phyloP scores from a whole-genome alignment of 2,329 filamentous ascomycete genomes.

The Onygenales sp. region DNA sequence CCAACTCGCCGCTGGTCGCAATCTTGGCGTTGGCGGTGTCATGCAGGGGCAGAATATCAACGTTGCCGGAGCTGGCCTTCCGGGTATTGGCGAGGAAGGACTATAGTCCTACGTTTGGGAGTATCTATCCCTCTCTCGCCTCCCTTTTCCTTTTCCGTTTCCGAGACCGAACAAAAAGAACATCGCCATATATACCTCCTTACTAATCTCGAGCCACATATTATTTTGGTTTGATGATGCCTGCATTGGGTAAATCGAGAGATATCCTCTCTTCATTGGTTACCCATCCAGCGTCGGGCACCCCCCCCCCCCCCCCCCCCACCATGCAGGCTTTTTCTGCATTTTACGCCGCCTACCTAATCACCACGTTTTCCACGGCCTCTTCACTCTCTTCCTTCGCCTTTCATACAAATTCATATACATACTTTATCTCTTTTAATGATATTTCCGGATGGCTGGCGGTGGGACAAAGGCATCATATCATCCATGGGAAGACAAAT shows the following conservation, averaged over 20 bases:
- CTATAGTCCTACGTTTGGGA: constrained; percentile 10
- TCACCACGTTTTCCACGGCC: constrained; percentile 9
- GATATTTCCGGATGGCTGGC: background rate
- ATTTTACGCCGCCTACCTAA: constrained; percentile 5
- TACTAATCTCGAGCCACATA: background rate
- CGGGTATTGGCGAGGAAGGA: constrained; percentile 37
- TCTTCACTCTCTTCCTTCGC: constrained; percentile 16
- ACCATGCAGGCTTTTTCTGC: constrained; percentile 1
- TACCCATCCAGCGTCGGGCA: too few relatives aligned
- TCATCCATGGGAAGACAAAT: too few relatives aligned
- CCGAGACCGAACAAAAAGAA: background rate
- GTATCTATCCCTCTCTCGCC: background rate
- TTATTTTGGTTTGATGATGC: background rate
- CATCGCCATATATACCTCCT: too few relatives aligned
- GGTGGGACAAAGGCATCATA: background rate
- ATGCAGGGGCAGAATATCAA: constrained; percentile 40
- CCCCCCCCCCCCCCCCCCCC: too few relatives aligned
- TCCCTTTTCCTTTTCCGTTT: background rate
- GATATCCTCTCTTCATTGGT: too few relatives aligned
- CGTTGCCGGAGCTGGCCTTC: constrained; percentile 39
- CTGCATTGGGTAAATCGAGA: background rate
- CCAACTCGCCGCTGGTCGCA: constrained; percentile 42
- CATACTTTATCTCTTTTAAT: background rate
- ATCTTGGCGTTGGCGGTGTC: constrained; percentile 31
- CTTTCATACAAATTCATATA: background rate